Percentiles rank a stretch among this genome's conserved stretches.
Conservation (phyloP, 2,329 filamentous ascomycete genomes). For the Blastomyces parvus region DNA sequence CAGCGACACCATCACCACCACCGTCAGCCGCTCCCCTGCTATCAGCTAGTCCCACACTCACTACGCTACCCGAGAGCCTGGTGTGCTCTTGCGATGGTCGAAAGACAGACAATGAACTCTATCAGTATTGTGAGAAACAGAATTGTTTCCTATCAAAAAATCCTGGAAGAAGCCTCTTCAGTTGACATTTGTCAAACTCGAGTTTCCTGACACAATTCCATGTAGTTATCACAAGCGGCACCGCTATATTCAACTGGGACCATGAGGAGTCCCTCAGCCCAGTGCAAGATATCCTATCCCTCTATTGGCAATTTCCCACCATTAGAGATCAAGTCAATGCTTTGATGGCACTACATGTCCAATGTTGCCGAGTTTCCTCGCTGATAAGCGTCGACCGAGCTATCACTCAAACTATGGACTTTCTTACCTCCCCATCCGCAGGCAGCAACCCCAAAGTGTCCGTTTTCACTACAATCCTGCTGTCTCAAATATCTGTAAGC, state of each 20-base stretch:
- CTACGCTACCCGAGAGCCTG: neutral
- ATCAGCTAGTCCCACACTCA: neutral
- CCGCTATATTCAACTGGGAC: neutral
- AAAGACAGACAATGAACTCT: conserved; percentile 3
- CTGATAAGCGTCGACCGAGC: neutral
- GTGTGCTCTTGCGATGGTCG: conserved; percentile 10
- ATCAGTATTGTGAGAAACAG: neutral
- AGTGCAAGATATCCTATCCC: neutral
- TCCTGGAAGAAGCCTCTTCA: neutral
- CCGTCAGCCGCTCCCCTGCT: neutral
- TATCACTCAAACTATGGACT: neutral
- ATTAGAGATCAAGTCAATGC: conserved; percentile 1
- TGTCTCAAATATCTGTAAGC: neutral
- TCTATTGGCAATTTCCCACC: neutral
- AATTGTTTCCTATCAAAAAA: conserved; percentile 4
- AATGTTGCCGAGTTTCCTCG: neutral
- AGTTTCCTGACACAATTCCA: neutral
- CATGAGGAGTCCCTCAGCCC: neutral
- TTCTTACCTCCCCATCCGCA: neutral
- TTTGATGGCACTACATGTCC: neutral
- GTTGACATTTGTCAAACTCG: neutral
- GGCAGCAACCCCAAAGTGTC: neutral
- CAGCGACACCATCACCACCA: neutral
- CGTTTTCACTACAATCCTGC: neutral
- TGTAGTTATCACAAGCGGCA: conserved; percentile 1